These are phyloP conservation scores for Amanita molliuscula DNA, from an alignment of 768 basidiomycete species.

Conservation along the genomic window DNA sequence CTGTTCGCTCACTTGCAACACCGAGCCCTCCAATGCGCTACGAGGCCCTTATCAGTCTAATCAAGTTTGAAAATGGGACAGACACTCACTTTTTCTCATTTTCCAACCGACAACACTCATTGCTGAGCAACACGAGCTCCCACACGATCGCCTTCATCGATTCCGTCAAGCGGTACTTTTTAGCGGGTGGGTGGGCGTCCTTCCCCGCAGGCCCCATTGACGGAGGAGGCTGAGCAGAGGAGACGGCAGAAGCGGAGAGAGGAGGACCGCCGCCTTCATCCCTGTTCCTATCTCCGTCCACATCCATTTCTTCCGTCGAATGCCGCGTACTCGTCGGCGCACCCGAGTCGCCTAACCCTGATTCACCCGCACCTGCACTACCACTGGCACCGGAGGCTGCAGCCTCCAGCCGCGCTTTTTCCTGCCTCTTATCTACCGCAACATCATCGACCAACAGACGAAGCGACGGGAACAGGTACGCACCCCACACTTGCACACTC, in stretches of 20 bases:
- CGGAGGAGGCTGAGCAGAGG: background rate
- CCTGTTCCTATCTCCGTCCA: slow-evolving; percentile 19
- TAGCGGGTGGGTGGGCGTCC: slow-evolving; percentile 54
- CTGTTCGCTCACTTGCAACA: slow-evolving; percentile 71
- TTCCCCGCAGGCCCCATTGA: slow-evolving; percentile 12
- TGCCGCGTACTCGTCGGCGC: slow-evolving; percentile 25
- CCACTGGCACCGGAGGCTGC: slow-evolving; percentile 14
- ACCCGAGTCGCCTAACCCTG: background rate
- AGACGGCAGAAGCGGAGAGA: slow-evolving; percentile 13
- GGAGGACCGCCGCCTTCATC: slow-evolving; percentile 17
- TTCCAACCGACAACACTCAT: slow-evolving; percentile 64
- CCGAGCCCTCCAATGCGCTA: slow-evolving; percentile 53
- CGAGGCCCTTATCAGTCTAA: slow-evolving; percentile 1
- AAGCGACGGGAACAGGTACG: slow-evolving; percentile 10
- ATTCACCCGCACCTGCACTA: slow-evolving; percentile 14
- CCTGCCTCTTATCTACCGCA: slow-evolving; percentile 40
- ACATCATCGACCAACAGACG: background rate
- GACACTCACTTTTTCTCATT: slow-evolving; percentile 33
- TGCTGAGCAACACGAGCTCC: slow-evolving; percentile 73
- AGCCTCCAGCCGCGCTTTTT: slow-evolving; percentile 33
- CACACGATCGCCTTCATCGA: slow-evolving; percentile 72
- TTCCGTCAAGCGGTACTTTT: slow-evolving; percentile 75
- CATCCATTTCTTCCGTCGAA: slow-evolving; percentile 37
- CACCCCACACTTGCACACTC: slow-evolving; percentile 60
- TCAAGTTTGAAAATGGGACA: slow-evolving; percentile 7